These are phyloP conservation scores for Podochytrium sp. DNA, from an alignment of 192 early-diverging fungal species.

Conservation along the genomic window DNA sequence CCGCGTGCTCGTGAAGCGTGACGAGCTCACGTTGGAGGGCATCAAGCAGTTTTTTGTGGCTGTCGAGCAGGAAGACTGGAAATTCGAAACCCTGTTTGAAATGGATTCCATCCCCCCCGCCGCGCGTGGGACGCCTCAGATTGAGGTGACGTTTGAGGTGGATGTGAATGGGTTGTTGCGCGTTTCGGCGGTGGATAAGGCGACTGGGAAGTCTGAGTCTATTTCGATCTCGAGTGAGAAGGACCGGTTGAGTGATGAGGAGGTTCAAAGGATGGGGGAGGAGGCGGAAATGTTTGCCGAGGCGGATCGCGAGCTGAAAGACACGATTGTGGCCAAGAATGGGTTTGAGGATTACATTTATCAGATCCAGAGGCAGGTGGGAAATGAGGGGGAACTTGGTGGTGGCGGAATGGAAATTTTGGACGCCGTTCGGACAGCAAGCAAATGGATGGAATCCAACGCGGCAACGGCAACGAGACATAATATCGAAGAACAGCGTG, in stretches of 20 bases:
- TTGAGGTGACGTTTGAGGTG: slow-evolving; percentile 92
- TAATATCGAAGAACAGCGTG: no score
- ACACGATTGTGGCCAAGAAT: slow-evolving; percentile 80
- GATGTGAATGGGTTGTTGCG: slow-evolving; percentile 93
- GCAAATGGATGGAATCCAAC: no score
- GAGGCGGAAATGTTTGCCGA: slow-evolving; percentile 91
- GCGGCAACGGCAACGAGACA: no score
- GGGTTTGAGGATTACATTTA: slow-evolving; percentile 90
- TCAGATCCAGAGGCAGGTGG: slow-evolving; percentile 84
- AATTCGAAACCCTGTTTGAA: slow-evolving; percentile 97
- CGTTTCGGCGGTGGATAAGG: slow-evolving; percentile 90
- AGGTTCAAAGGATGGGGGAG: slow-evolving; percentile 91
- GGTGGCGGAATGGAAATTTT: no score
- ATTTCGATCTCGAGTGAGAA: slow-evolving; percentile 96
- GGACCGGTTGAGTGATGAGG: slow-evolving; percentile 84
- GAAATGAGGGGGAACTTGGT: no score
- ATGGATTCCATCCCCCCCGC: slow-evolving; percentile 91
- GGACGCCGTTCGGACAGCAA: no score
- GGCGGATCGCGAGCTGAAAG: slow-evolving; percentile 88
- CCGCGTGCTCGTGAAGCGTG: slow-evolving; percentile 99
- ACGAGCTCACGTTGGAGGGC: slow-evolving; percentile 97
- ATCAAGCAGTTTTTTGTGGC: slow-evolving; percentile 98
- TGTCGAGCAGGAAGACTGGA: slow-evolving; percentile 98
- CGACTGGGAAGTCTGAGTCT: slow-evolving; percentile 86
- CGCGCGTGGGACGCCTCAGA: slow-evolving; percentile 89